These are phyloP conservation scores for Clavispora vitiphila DNA, from an alignment of 805 yeast genomes.

Conservation along the genomic window DNA sequence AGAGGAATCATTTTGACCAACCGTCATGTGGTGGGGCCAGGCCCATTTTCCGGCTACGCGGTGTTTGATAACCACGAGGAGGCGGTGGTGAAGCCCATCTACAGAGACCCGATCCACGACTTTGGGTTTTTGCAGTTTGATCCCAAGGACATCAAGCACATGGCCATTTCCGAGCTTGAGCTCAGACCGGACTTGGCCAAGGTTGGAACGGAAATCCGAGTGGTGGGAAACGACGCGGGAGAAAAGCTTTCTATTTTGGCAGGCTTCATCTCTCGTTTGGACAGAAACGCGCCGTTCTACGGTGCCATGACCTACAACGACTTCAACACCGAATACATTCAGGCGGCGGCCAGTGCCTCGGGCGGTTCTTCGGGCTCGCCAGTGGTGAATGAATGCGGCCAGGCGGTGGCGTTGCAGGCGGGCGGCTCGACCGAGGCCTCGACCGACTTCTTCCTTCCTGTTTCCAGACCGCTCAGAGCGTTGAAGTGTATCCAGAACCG, in stretches of 20 bases:
- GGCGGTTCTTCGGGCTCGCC: conserved; percentile 97
- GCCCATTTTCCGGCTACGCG: conserved; percentile 88
- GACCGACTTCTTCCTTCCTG: conserved; percentile 87
- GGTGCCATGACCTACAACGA: conserved; percentile 86
- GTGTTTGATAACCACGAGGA: conserved; percentile 95
- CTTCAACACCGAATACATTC: conserved; percentile 90
- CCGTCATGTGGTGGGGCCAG: conserved; percentile 93
- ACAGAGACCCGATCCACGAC: conserved; percentile 93
- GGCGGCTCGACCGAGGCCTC: conserved; percentile 92
- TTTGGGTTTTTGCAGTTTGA: conserved; percentile 84
- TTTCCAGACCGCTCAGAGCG: conserved; percentile 79
- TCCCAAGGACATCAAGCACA: conserved; percentile 66
- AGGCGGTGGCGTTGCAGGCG: conserved; percentile 88
- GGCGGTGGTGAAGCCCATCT: conserved; percentile 76
- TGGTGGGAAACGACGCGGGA: conserved; percentile 95
- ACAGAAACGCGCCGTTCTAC: conserved; percentile 92
- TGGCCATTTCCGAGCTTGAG: conserved; percentile 61
- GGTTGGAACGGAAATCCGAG: conserved; percentile 92
- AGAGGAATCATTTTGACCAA: conserved; percentile 84
- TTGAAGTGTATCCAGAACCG: conserved; percentile 61
- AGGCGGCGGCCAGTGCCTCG: conserved; percentile 93
- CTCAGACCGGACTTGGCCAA: conserved; percentile 77
- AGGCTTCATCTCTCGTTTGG: conserved; percentile 80
- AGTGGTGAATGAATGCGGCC: conserved; percentile 83
- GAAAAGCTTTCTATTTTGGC: conserved; percentile 85